These are phyloP conservation scores for Pichia sp. DNA, from an alignment of 1,139 yeast genomes.

Conservation along the genomic window DNA sequence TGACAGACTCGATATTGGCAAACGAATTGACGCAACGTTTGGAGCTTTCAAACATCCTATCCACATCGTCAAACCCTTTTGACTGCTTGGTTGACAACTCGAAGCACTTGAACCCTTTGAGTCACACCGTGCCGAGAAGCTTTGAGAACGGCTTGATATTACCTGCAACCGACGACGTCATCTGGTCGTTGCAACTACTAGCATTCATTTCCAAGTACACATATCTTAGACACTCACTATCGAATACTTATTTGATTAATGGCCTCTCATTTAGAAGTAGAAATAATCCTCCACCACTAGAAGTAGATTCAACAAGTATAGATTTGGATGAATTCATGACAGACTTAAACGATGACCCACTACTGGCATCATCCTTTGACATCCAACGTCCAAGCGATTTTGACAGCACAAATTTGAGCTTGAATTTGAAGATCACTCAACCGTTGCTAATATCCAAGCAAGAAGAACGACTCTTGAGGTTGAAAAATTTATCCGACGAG, in stretches of 20 bases:
- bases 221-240: slow-evolving; percentile 66
- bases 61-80: slow-evolving; percentile 7
- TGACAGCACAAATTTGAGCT: neutral
- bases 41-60: slow-evolving; percentile 29
- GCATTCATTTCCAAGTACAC: slow-evolving; percentile 94
- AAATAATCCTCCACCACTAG: slow-evolving; percentile 31
- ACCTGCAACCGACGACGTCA: slow-evolving; percentile 88
- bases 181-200: slow-evolving; percentile 86
- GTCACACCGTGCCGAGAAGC: slow-evolving; percentile 48
- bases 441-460: slow-evolving; percentile 3
- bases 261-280: slow-evolving; percentile 46
- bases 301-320: slow-evolving; percentile 23
- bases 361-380: slow-evolving; percentile 1
- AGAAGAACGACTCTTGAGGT: slow-evolving; percentile 10
- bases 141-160: slow-evolving; percentile 74
- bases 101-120: slow-evolving; percentile 4
- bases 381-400: slow-evolving; percentile 4
- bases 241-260: slow-evolving; percentile 59
- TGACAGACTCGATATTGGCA: slow-evolving; percentile 23
- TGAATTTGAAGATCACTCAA: neutral
- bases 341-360: slow-evolving; percentile 25
- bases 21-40: slow-evolving; percentile 25
- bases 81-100: slow-evolving; percentile 1
- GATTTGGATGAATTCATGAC: slow-evolving; percentile 28
- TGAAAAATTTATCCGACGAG: slow-evolving; percentile 8